Conservation (phyloP, 257 asterid genomes). For the Nicotiana otophora region DNA sequence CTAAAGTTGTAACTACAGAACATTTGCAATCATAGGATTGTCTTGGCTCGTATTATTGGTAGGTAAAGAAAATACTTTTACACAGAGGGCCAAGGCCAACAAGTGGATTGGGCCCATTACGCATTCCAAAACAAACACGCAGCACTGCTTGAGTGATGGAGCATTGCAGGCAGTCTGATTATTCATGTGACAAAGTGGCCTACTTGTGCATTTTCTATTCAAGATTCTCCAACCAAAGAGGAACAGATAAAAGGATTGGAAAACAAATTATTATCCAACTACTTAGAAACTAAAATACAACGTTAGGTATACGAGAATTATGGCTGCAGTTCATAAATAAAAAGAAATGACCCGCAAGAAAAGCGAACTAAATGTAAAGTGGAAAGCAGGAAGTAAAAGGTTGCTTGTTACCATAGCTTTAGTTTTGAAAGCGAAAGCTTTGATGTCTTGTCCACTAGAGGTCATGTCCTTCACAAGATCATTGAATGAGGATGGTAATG, state of each 20-base stretch:
- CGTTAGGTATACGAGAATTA: not conserved
- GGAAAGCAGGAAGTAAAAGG: not conserved
- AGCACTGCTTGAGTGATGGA: not conserved
- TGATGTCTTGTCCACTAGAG: constrained; percentile 60
- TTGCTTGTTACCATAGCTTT: constrained; percentile 55
- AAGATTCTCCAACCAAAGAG: constrained; percentile 7
- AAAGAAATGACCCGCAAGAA: constrained; percentile 9
- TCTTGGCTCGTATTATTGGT: not conserved
- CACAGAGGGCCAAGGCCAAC: not conserved
- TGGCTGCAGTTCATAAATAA: constrained; percentile 1
- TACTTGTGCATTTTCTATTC: constrained; percentile 3
- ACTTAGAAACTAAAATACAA: not conserved
- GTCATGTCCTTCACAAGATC: constrained; percentile 74
- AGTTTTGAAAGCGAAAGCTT: constrained; percentile 69
- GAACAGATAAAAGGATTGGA: not conserved
- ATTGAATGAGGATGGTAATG: constrained; percentile 47
- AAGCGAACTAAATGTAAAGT: not conserved
- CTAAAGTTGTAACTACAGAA: not conserved
- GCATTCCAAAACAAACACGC: constrained; percentile 5
- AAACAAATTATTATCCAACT: not conserved
- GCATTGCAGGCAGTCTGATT: not conserved
- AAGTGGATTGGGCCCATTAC: not conserved
- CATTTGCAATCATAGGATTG: not conserved
- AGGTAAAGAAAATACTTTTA: not conserved
- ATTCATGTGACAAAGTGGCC: constrained; percentile 5